These are phyloP conservation scores for Calvatia gigantea DNA, from an alignment of 768 basidiomycete species.

Conservation along the genomic window DNA sequence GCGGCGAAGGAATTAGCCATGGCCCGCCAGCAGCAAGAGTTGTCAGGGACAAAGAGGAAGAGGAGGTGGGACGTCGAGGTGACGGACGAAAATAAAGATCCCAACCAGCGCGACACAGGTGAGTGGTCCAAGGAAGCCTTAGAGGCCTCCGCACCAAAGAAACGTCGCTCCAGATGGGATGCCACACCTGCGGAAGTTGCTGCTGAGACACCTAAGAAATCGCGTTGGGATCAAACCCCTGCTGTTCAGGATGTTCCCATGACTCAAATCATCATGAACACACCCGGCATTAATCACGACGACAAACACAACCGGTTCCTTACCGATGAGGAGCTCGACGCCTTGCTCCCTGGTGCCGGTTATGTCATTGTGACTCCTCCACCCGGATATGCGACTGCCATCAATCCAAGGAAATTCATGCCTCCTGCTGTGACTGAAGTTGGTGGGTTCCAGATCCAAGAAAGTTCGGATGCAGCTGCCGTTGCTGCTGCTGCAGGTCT, in stretches of 20 bases:
- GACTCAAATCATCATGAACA: conserved; percentile 84
- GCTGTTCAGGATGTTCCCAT: conserved; percentile 65
- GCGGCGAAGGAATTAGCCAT: conserved; percentile 43
- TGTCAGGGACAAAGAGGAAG: conserved; percentile 60
- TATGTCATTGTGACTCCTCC: conserved; percentile 94
- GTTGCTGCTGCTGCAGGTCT: conserved; percentile 88
- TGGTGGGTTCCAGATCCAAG: conserved; percentile 95
- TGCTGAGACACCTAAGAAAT: conserved; percentile 79
- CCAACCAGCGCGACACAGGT: conserved; percentile 52
- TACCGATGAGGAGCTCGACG: conserved; percentile 93
- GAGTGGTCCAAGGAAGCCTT: conserved; percentile 77
- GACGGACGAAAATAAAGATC: conserved; percentile 62
- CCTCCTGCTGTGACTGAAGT: conserved; percentile 52
- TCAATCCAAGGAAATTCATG: conserved; percentile 61
- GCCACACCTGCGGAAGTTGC: conserved; percentile 77
- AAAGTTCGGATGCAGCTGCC: conserved; percentile 87
- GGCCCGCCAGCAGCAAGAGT: conserved; percentile 29
- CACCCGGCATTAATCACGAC: conserved; percentile 82
- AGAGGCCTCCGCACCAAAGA: conserved; percentile 77
- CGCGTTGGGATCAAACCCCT: conserved; percentile 97
- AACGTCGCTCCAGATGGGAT: conserved; percentile 95
- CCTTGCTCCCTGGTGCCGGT: conserved; percentile 79
- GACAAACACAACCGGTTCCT: conserved; percentile 97
- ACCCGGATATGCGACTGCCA: conserved; percentile 83
- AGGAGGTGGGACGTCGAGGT: conserved; percentile 80